Conservation (phyloP, 2,329 filamentous ascomycete genomes). For the Xylariaceae sp. region DNA sequence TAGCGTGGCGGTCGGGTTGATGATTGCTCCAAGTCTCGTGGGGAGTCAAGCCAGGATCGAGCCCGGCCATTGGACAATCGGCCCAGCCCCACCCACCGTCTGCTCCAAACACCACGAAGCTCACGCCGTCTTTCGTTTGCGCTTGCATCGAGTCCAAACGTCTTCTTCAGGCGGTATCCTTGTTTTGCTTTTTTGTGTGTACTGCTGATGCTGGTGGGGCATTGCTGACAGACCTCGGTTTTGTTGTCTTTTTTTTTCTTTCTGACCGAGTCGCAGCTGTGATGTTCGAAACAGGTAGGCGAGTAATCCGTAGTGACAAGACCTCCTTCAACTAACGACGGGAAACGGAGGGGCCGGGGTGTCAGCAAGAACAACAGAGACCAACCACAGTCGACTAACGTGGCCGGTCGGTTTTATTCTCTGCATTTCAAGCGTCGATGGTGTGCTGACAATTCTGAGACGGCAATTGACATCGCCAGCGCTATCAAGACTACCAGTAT, state of each 20-base stretch:
- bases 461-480: constrained; percentile 6
- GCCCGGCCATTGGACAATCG: constrained; percentile 7
- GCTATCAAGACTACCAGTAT: neutral
- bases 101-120: constrained; percentile 4
- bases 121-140: constrained; percentile 13
- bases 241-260: no score
- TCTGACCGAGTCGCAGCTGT: neutral
- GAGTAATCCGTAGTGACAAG: neutral
- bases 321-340: neutral
- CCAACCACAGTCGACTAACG: neutral
- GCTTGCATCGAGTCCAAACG: constrained; percentile 15
- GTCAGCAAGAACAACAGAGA: neutral
- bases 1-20: constrained; percentile 10
- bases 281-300: neutral
- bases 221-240: no score
- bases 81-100: neutral
- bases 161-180: constrained; percentile 1
- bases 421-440: neutral
- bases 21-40: constrained; percentile 7
- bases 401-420: constrained; percentile 7
- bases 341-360: neutral
- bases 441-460: constrained; percentile 13
- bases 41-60: neutral
- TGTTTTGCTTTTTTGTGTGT: neutral
- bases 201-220: neutral